Percentiles rank a stretch among this genome's conserved stretches.
These are phyloP conservation scores for Entelexis sorbosivorans DNA, from an alignment of 1,139 yeast species.

Conservation along the genomic window DNA sequence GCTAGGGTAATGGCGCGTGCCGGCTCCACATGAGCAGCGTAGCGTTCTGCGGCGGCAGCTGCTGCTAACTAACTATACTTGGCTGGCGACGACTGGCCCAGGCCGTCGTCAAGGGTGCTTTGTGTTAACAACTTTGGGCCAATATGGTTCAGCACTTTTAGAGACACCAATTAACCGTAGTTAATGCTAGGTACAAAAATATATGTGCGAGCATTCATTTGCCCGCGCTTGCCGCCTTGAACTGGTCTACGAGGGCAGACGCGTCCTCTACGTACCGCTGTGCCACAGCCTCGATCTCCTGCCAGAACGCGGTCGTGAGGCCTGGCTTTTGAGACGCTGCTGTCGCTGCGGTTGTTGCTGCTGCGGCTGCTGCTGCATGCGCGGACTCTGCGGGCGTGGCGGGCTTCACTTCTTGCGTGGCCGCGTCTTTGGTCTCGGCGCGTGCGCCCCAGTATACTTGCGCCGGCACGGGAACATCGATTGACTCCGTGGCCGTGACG, in stretches of 20 bases:
- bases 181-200: too few species aligned
- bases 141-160: too few species aligned
- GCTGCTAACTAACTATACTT: too few species aligned
- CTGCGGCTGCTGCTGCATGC: neutral
- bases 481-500: constrained; percentile 11
- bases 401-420: neutral
- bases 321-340: constrained; percentile 11
- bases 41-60: too few species aligned
- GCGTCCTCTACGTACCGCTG: constrained; percentile 19
- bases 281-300: constrained; percentile 21
- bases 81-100: too few species aligned
- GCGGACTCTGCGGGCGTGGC: neutral
- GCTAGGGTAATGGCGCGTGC: too few species aligned
- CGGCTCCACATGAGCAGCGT: too few species aligned
- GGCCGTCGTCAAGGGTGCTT: too few species aligned
- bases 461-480: constrained; percentile 16
- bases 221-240: neutral
- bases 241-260: constrained; percentile 7
- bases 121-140: too few species aligned
- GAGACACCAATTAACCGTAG: too few species aligned
- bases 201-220: too few species aligned
- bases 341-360: neutral
- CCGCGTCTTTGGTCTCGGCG: neutral
- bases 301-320: constrained; percentile 21
- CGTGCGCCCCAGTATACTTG: constrained; percentile 21